A percentile compares a stretch with the other conserved stretches of the same genome.
phyloP scores from a whole-genome alignment of 1,284 basidiomycete genomes.

The Phenoliferia sp. region DNA sequence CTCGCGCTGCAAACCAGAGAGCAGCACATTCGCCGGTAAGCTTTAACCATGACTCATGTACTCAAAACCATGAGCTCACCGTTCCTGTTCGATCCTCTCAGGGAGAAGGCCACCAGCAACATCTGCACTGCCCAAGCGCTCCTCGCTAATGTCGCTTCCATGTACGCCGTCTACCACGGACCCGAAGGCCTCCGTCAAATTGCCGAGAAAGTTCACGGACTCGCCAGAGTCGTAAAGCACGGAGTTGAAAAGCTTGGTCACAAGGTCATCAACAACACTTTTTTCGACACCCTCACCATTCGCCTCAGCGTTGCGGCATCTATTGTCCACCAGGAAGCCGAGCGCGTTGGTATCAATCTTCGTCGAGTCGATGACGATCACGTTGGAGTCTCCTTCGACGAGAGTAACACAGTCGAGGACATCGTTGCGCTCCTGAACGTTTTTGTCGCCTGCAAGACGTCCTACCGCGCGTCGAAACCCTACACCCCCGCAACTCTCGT shows the following conservation, averaged over 20 bases:
- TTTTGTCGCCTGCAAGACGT: constrained; percentile 55
- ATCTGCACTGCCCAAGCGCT: constrained; percentile 87
- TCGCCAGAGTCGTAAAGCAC: constrained; percentile 72
- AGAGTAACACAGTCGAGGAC: constrained; percentile 62
- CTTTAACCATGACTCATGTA: constrained; percentile 54
- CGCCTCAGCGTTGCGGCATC: constrained; percentile 57
- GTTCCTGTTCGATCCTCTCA: too few relatives aligned
- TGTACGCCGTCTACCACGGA: constrained; percentile 89
- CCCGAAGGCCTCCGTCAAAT: constrained; percentile 80
- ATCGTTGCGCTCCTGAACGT: constrained; percentile 73
- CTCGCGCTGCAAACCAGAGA: constrained; percentile 92
- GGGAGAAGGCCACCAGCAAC: constrained; percentile 41
- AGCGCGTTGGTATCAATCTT: constrained; percentile 72
- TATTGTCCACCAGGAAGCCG: constrained; percentile 65
- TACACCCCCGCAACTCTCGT: constrained; percentile 43
- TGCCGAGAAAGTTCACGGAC: constrained; percentile 83
- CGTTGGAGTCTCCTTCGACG: constrained; percentile 88
- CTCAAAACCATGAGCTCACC: too few relatives aligned
- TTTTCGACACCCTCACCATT: constrained; percentile 93
- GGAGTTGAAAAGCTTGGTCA: constrained; percentile 70
- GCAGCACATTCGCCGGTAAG: constrained; percentile 79
- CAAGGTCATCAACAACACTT: constrained; percentile 56
- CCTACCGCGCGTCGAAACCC: constrained; percentile 13
- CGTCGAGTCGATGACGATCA: constrained; percentile 68
- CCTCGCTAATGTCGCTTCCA: constrained; percentile 93